phyloP scores from a whole-genome alignment of 208 protist species.

The Trypanosoma melophagium region DNA sequence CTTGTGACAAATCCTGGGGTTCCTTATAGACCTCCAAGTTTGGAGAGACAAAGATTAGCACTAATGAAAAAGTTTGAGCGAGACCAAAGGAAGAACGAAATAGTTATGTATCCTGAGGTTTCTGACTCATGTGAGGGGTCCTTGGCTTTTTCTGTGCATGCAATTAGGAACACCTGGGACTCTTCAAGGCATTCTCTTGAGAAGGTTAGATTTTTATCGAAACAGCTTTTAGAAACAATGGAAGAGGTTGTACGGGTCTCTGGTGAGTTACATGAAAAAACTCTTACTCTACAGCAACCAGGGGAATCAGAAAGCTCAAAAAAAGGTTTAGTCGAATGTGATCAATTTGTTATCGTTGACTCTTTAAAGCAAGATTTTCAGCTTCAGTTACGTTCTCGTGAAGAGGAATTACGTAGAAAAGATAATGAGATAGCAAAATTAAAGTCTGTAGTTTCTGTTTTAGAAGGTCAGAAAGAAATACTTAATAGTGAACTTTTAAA shows the following conservation, averaged over 20 bases:
- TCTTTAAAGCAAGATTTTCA: slow-evolving; percentile 4
- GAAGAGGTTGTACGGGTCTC: background rate
- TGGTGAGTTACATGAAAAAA: background rate
- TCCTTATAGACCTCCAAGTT: slow-evolving; percentile 12
- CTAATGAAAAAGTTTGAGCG: slow-evolving; percentile 16
- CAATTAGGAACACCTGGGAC: slow-evolving; percentile 8
- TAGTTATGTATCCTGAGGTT: background rate
- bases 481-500: slow-evolving; percentile 12
- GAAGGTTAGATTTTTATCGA: slow-evolving; percentile 13
- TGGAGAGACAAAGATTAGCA: slow-evolving; percentile 8
- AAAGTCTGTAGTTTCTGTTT: background rate
- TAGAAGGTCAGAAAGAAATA: slow-evolving; percentile 2
- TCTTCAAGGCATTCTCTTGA: slow-evolving; percentile 12
- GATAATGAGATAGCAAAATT: slow-evolving; percentile 13
- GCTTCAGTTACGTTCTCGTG: slow-evolving; percentile 4
- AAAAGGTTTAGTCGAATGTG: background rate
- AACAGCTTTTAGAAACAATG: slow-evolving; percentile 14
- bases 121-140: background rate
- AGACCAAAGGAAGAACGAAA: background rate
- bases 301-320: background rate
- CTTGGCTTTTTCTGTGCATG: slow-evolving; percentile 15
- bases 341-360: background rate
- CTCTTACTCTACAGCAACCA: background rate
- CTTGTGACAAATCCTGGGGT: slow-evolving; percentile 9
- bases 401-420: slow-evolving; percentile 11